A percentile compares a stretch with the other conserved stretches of the same genome.
Conservation (phyloP, 2,329 filamentous ascomycete genomes). For the Pseudocercospora vitis region DNA sequence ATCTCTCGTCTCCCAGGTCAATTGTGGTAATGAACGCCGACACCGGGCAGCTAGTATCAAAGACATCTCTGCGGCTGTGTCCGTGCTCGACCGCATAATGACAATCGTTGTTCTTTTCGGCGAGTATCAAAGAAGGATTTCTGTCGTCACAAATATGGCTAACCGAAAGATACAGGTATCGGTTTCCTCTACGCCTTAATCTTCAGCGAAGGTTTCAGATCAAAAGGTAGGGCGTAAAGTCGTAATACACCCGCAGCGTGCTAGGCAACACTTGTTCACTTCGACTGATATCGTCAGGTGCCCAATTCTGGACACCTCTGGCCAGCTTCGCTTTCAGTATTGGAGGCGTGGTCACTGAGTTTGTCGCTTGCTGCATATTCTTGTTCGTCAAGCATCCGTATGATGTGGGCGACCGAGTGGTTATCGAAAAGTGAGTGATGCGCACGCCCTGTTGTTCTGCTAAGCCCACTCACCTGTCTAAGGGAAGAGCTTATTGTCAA, state of each 20-base stretch:
- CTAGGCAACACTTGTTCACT: too few species aligned
- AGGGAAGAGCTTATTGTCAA: constrained; percentile 36
- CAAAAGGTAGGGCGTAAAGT: constrained; percentile 16
- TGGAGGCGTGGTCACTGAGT: constrained; percentile 87
- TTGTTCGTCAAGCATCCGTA: constrained; percentile 96
- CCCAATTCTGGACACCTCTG: constrained; percentile 27
- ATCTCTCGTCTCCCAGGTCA: too few species aligned
- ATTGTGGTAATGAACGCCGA: constrained; percentile 33
- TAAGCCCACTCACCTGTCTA: too few species aligned
- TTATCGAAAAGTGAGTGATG: too few species aligned
- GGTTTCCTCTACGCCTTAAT: constrained; percentile 38
- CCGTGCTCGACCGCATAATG: constrained; percentile 36
- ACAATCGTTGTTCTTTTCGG: constrained; percentile 31
- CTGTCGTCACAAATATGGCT: background rate
- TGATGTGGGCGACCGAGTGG: constrained; percentile 16
- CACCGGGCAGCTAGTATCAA: constrained; percentile 33
- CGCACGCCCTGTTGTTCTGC: too few species aligned
- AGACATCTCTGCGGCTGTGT: constrained; percentile 38
- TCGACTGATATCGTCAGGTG: too few species aligned
- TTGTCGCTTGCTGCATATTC: constrained; percentile 92
- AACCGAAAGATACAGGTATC: constrained; percentile 16
- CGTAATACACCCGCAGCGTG: too few species aligned
- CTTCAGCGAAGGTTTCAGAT: constrained; percentile 33
- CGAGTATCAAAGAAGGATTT: background rate
- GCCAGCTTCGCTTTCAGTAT: constrained; percentile 76